Base-by-base conservation (phyloP, 2,329 filamentous ascomycete genomes). In the Penicillium sp. region DNA sequence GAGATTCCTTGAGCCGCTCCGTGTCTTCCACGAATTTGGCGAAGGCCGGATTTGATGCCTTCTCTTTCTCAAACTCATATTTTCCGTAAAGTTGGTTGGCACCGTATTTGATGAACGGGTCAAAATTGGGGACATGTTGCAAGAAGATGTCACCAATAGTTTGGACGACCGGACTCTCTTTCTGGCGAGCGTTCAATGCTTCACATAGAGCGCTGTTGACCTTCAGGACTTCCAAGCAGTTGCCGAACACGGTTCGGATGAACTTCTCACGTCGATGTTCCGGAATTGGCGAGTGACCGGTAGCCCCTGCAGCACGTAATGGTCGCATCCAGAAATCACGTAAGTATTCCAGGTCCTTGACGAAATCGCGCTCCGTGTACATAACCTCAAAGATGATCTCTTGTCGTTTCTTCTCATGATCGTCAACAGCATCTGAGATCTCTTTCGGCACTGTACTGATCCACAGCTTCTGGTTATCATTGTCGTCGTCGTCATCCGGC, bases 311-410 rank as follows among this genome's bases (percentile, higher is more conserved):
- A 25, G 86, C 88, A 41, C 90, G 84, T 49, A 99, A 74, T 9
- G 93, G 93, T 59, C 93, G 81, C 75, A 99, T 95, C 93, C 93
- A 99, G 77, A 97, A 99, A 74, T 99, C 93, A 54, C 93, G 84
- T 27, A 99, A 77, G 66, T 99, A 99, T 71, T 99, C 93, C 62
- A 99, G 77, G 71, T 99, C 93, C 75, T 99, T 99, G 67, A 99
- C 93, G 63, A 99, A 99, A 73, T 99, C 93, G 60, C 93, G 83
- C 70, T 99, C 93, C 0, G 93, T 99, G 73, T 99, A 99, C 83
- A 95, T 96, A 54, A 97, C 85, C 69, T 99, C 93, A 5, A 92
- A 96, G 52, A 99, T 96, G 60, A 99, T 88, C 67, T 99, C 93
- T 68, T 99, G 93, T 37, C 93, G 83, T 76, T 97, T 97, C 83